Conservation (phyloP, 1,284 basidiomycete species). For the Ceratobasidium sp. region DNA sequence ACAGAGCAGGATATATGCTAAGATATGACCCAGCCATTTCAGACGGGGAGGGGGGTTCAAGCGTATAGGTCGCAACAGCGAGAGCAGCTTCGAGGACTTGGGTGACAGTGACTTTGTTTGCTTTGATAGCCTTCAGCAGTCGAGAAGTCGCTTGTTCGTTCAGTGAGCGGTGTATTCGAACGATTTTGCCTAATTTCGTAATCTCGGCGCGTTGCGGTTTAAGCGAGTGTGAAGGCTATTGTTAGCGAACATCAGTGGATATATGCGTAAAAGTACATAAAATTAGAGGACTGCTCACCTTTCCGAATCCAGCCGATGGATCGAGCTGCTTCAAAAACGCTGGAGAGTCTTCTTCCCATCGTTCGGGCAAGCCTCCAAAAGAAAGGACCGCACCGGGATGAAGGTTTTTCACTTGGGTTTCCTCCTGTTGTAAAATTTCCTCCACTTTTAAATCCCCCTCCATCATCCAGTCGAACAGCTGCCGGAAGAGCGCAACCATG, state of each 20-base stretch:
- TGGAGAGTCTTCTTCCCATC: slow-evolving; percentile 18
- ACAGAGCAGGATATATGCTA: slow-evolving; percentile 17
- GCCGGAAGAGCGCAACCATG: slow-evolving; percentile 11
- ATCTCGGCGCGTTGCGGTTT: slow-evolving; percentile 30
- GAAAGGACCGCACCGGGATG: slow-evolving; percentile 21
- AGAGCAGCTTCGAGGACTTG: slow-evolving; percentile 32
- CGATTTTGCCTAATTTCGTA: slow-evolving; percentile 25
- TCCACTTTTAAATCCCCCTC: slow-evolving; percentile 10
- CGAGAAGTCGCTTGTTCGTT: slow-evolving; percentile 18
- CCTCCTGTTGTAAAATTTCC: slow-evolving; percentile 6
- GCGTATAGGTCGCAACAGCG: slow-evolving; percentile 19
- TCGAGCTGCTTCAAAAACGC: slow-evolving; percentile 11
- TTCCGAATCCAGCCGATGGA: background rate
- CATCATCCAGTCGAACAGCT: slow-evolving; percentile 9
- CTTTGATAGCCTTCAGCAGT: slow-evolving; percentile 14
- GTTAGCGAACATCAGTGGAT: background rate
- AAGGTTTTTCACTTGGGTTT: slow-evolving; percentile 25
- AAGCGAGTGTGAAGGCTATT: slow-evolving; percentile 33
- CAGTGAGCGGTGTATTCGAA: slow-evolving; percentile 27
- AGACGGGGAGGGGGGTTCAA: slow-evolving; percentile 18
- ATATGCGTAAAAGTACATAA: slow-evolving; percentile 4
- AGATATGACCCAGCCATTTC: slow-evolving; percentile 15
- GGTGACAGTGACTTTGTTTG: slow-evolving; percentile 9
- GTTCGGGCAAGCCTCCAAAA: slow-evolving; percentile 20
- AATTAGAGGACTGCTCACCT: background rate